A percentile compares a stretch with the other conserved stretches of the same genome.
phyloP scores from a whole-genome alignment of 257 asterid genomes.

The Oldenlandia corymbosa region DNA sequence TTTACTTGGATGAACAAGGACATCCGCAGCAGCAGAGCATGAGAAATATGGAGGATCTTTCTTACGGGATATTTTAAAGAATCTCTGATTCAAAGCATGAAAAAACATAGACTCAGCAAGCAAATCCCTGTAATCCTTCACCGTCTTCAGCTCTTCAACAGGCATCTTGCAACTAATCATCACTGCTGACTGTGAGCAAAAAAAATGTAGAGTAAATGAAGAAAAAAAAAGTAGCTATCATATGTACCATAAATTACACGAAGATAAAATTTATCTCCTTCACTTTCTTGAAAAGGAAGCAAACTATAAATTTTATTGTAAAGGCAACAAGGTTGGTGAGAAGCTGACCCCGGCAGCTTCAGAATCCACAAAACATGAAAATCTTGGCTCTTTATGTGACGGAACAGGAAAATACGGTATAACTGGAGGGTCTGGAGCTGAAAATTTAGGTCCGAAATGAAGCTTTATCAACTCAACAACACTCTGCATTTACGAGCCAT shows the following conservation, averaged over 20 bases:
- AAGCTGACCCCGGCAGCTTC: constrained; percentile 88
- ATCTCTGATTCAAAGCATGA: constrained; percentile 91
- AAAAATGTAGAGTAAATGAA: constrained; percentile 20
- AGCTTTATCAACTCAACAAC: constrained; percentile 81
- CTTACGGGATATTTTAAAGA: constrained; percentile 84
- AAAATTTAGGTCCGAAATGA: constrained; percentile 63
- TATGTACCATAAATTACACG: background rate
- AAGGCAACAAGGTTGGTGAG: constrained; percentile 17
- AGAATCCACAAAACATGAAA: constrained; percentile 83
- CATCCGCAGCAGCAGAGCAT: constrained; percentile 90
- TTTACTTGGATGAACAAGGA: constrained; percentile 70
- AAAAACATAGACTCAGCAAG: constrained; percentile 95
- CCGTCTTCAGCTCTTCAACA: constrained; percentile 62
- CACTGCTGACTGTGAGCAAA: constrained; percentile 76
- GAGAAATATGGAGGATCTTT: constrained; percentile 89
- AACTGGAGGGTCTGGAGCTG: constrained; percentile 51
- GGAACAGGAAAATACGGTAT: constrained; percentile 73
- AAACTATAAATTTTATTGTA: constrained; percentile 7
- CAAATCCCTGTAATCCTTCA: constrained; percentile 76
- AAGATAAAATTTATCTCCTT: background rate
- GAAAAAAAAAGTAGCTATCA: background rate
- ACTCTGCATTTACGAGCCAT: constrained; percentile 41
- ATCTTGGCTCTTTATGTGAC: constrained; percentile 75
- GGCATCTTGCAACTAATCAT: constrained; percentile 93
- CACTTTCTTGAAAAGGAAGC: background rate